Evolutionary conservation across 768 basidiomycete genomes (phyloP).

Genomic region (Tylopilus sp.): DNA sequence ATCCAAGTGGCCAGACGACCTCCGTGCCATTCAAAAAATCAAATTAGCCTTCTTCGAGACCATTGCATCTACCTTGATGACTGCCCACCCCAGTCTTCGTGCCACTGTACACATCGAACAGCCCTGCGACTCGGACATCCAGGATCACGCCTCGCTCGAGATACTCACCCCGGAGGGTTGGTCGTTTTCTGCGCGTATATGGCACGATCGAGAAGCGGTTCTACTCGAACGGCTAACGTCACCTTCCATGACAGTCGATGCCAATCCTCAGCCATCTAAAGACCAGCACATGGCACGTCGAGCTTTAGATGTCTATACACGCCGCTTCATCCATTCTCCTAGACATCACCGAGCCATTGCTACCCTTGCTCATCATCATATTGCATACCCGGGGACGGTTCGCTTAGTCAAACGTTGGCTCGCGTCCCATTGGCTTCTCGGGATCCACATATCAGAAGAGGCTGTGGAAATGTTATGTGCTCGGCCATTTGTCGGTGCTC

Average conservation of each 20-base stretch:
- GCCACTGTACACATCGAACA: slow-evolving; percentile 60
- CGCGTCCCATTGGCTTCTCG: slow-evolving; percentile 83
- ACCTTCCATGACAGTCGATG: slow-evolving; percentile 30
- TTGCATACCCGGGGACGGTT: slow-evolving; percentile 80
- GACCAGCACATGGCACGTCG: slow-evolving; percentile 55
- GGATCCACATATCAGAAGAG: slow-evolving; percentile 69
- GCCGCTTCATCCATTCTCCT: slow-evolving; percentile 78
- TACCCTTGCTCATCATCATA: slow-evolving; percentile 71
- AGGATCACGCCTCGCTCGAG: slow-evolving; percentile 72
- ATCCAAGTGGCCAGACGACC: slow-evolving; percentile 91
- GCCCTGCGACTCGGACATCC: slow-evolving; percentile 48
- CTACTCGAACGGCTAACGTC: slow-evolving; percentile 69
- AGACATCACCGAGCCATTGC: slow-evolving; percentile 83
- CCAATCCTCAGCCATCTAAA: slow-evolving; percentile 16
- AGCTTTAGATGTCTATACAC: slow-evolving; percentile 56
- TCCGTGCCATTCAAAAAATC: slow-evolving; percentile 87
- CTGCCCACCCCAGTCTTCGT: slow-evolving; percentile 43
- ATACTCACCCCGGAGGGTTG: slow-evolving; percentile 79
- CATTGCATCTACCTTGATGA: slow-evolving; percentile 64
- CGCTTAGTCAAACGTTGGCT: slow-evolving; percentile 93
- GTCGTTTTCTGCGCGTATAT: slow-evolving; percentile 82
- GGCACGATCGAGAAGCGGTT: slow-evolving; percentile 81
- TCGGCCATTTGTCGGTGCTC: slow-evolving; percentile 61
- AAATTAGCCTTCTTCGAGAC: slow-evolving; percentile 91
- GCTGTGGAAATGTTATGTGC: slow-evolving; percentile 86